phyloP scores from a whole-genome alignment of 768 basidiomycete species.

The Kondoa subrosea region DNA sequence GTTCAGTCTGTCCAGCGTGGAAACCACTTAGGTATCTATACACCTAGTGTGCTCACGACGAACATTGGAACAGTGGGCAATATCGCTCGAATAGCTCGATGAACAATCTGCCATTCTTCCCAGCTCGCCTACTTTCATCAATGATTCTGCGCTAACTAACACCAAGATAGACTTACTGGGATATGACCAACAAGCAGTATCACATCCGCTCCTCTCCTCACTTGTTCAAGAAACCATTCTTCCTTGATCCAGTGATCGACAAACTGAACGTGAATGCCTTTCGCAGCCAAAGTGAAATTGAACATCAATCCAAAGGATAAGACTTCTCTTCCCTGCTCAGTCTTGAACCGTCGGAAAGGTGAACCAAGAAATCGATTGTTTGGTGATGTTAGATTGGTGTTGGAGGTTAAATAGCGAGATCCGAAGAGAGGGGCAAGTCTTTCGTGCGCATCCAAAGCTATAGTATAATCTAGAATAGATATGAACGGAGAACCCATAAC shows the following conservation, averaged over 20 bases:
- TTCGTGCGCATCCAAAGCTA: slow-evolving; percentile 37
- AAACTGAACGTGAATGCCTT: slow-evolving; percentile 57
- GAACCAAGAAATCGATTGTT: slow-evolving; percentile 37
- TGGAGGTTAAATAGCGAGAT: slow-evolving; percentile 64
- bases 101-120: slow-evolving; percentile 55
- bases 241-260: slow-evolving; percentile 63
- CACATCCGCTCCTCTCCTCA: slow-evolving; percentile 55
- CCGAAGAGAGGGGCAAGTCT: slow-evolving; percentile 52
- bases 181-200: slow-evolving; percentile 57
- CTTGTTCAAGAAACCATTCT: slow-evolving; percentile 61
- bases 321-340: slow-evolving; percentile 45
- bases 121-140: slow-evolving; percentile 42
- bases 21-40: not conserved
- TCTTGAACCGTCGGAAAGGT: slow-evolving; percentile 17
- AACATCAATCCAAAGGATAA: slow-evolving; percentile 68
- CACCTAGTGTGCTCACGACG: not conserved
- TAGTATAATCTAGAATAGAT: slow-evolving; percentile 29
- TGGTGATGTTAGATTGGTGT: slow-evolving; percentile 48
- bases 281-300: slow-evolving; percentile 53
- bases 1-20: slow-evolving; percentile 36
- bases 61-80: slow-evolving; percentile 61
- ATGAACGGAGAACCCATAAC: slow-evolving; percentile 47
- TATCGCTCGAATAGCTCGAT: slow-evolving; percentile 52
- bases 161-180: slow-evolving; percentile 40
- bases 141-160: slow-evolving; percentile 41